Conservation (phyloP, 1,284 basidiomycete species). For the Ustilago tritici region DNA sequence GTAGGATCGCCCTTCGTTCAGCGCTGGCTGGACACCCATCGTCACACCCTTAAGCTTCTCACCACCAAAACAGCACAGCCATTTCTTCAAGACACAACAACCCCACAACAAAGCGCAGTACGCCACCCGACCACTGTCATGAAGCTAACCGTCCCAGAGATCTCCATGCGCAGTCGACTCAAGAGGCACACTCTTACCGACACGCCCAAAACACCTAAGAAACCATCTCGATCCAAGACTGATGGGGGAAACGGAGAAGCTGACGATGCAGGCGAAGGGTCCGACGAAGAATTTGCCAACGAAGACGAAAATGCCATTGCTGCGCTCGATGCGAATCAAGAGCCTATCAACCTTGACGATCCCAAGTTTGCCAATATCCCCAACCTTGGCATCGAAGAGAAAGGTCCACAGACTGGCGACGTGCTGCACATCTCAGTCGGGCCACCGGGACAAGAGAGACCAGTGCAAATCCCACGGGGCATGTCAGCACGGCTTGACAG, state of each 20-base stretch:
- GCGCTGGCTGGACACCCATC: conserved; percentile 22
- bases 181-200: conserved; percentile 16
- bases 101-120: conserved; percentile 17
- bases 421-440: conserved; percentile 34
- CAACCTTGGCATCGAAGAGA: conserved; percentile 42
- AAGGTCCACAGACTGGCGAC: conserved; percentile 20
- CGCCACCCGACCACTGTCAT: conserved; percentile 37
- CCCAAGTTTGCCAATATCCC: conserved; percentile 35
- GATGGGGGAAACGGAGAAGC: conserved; percentile 11
- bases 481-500: conserved; percentile 25
- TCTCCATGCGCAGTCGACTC: conserved; percentile 27
- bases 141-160: conserved; percentile 31
- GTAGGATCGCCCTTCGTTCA: conserved; percentile 47
- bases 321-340: conserved; percentile 30
- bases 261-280: conserved; percentile 14
- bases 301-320: conserved; percentile 19
- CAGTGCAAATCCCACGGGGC: conserved; percentile 23
- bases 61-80: conserved; percentile 8
- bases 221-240: not conserved
- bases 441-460: conserved; percentile 20
- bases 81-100: conserved; percentile 20
- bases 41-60: not conserved
- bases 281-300: conserved; percentile 25
- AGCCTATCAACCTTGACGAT: conserved; percentile 26
- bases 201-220: conserved; percentile 16